phyloP scores from a whole-genome alignment of 805 yeast genomes.

The Helenozyma rhizophorensis region DNA sequence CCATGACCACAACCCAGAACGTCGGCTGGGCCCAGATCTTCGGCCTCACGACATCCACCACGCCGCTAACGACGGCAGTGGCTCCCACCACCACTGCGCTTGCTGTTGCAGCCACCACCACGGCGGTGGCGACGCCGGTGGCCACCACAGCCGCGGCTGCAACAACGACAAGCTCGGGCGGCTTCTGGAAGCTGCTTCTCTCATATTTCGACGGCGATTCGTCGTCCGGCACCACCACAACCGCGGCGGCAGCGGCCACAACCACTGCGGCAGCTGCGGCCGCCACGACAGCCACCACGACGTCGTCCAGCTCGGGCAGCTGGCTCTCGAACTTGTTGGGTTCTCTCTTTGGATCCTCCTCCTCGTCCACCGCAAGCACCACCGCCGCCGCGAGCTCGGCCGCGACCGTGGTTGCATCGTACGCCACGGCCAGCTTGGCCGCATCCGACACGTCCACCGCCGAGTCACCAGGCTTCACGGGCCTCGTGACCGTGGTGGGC shows the following conservation, averaged over 20 bases:
- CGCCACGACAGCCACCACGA: slow-evolving; percentile 6
- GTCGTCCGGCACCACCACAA: neutral
- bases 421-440: neutral
- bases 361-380: neutral
- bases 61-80: neutral
- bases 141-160: slow-evolving; percentile 5
- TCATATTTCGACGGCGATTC: neutral
- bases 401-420: neutral
- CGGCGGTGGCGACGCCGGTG: slow-evolving; percentile 1
- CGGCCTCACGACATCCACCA: slow-evolving; percentile 2
- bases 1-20: slow-evolving; percentile 7
- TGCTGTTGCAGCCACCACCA: slow-evolving; percentile 1
- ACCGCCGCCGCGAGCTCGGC: slow-evolving; percentile 1
- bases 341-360: slow-evolving; percentile 3
- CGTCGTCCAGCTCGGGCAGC: slow-evolving; percentile 4
- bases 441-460: slow-evolving; percentile 1
- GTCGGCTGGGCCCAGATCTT: slow-evolving; percentile 12
- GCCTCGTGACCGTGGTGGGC: slow-evolving; percentile 11
- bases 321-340: slow-evolving; percentile 6
- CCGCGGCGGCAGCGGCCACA: slow-evolving; percentile 1
- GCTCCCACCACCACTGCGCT: slow-evolving; percentile 3
- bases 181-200: slow-evolving; percentile 2
- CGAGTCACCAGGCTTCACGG: slow-evolving; percentile 11
- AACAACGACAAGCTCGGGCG: slow-evolving; percentile 3
- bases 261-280: slow-evolving; percentile 5